A percentile compares a stretch with the other conserved stretches of the same genome.
These are phyloP conservation scores for Mycena sp. DNA, from an alignment of 1,284 basidiomycete genomes.

Conservation along the genomic window DNA sequence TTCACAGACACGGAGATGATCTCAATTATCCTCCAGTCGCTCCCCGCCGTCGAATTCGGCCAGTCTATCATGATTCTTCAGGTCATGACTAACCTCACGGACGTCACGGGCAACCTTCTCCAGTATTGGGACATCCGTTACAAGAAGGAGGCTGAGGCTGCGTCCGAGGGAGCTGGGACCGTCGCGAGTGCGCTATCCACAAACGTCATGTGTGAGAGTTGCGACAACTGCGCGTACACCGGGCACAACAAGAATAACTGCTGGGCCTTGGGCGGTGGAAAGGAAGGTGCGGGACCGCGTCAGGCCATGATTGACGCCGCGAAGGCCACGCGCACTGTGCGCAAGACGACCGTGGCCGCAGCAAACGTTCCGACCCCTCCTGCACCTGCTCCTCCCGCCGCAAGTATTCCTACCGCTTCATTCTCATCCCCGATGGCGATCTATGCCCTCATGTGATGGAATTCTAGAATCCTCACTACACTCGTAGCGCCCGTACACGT, in stretches of 20 bases:
- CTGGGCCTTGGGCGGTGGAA: conserved; percentile 6
- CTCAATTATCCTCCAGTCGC: no score
- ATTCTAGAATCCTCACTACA: no score
- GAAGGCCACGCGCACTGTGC: no score
- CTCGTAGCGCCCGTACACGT: no score
- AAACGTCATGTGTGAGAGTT: not conserved
- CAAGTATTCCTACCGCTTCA: not conserved
- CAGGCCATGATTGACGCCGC: no score
- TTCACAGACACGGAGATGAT: no score
- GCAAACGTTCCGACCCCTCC: not conserved
- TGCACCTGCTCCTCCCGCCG: not conserved
- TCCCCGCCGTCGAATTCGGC: no score
- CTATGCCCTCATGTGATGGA: conserved; percentile 6
- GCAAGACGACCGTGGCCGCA: no score
- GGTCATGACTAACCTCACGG: no score
- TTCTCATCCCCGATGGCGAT: not conserved
- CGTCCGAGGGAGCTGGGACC: no score
- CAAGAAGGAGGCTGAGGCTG: not conserved
- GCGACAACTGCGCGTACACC: not conserved
- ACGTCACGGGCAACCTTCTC: no score
- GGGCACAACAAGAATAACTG: not conserved
- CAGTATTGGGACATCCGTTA: conserved; percentile 6
- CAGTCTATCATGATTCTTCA: no score
- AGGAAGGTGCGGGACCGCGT: not conserved
- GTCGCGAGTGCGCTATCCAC: not conserved